Conservation (phyloP, 192 early-diverging fungal genomes). For the Linderina pennispora region DNA sequence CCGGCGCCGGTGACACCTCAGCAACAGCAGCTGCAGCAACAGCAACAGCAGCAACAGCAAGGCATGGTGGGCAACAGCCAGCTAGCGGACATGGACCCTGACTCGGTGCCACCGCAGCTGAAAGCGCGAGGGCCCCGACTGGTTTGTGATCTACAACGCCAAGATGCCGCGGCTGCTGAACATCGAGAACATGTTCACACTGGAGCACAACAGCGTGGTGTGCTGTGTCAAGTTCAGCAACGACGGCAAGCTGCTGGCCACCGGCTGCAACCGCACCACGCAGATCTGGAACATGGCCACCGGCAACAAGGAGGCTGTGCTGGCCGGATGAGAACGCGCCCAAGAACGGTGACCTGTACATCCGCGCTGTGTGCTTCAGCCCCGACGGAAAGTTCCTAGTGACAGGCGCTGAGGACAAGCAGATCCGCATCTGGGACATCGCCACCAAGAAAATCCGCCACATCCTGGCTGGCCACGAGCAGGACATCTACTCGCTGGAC, state of each 20-base stretch:
- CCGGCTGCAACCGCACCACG: conserved; percentile 88
- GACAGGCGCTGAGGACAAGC: conserved; percentile 94
- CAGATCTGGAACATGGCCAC: conserved; percentile 83
- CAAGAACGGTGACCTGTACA: conserved; percentile 85
- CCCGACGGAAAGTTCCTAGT: conserved; percentile 87
- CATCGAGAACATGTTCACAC: conserved; percentile 58
- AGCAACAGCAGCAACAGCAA: too few species aligned
- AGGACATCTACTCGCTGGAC: conserved; percentile 96
- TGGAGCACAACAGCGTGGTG: conserved; percentile 79
- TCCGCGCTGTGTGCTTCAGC: conserved; percentile 93
- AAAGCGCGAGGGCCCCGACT: conserved; percentile 82
- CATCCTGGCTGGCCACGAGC: conserved; percentile 80
- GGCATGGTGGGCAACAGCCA: conserved; percentile 38
- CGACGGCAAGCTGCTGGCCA: conserved; percentile 87
- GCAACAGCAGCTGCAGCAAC: too few species aligned
- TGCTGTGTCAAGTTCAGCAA: conserved; percentile 96
- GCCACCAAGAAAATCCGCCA: conserved; percentile 54
- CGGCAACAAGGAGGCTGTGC: conserved; percentile 67
- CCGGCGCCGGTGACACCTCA: too few species aligned
- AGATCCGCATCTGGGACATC: conserved; percentile 83
- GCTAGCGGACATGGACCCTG: conserved; percentile 73
- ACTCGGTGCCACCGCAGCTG: conserved; percentile 62
- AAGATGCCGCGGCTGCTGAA: conserved; percentile 56
- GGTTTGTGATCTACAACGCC: conserved; percentile 79
- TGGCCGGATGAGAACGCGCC: conserved; percentile 72